phyloP scores from a whole-genome alignment of 306 rosid species.

The Dryas octopetala region DNA sequence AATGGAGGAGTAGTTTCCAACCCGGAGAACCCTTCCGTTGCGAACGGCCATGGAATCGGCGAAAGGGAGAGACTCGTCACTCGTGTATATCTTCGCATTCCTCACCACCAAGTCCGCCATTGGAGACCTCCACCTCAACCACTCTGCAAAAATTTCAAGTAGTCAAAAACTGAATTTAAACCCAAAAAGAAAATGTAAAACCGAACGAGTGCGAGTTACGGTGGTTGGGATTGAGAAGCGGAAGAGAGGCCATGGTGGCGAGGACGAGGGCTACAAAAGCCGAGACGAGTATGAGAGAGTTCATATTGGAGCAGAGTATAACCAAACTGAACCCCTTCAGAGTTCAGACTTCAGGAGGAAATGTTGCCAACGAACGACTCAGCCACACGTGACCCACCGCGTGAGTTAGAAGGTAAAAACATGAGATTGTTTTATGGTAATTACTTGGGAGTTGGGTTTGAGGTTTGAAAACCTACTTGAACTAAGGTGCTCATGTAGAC shows the following conservation, averaged over 20 bases:
- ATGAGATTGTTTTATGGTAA: too few species aligned
- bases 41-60: slow-evolving; percentile 74
- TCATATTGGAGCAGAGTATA: slow-evolving; percentile 6
- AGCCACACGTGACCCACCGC: too few species aligned
- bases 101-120: slow-evolving; percentile 57
- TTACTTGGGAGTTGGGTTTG: too few species aligned
- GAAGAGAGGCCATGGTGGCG: slow-evolving; percentile 32
- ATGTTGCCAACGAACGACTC: too few species aligned
- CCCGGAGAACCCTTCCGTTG: slow-evolving; percentile 60
- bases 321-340: too few species aligned
- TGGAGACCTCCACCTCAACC: slow-evolving; percentile 28
- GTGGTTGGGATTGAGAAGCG: slow-evolving; percentile 19
- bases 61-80: slow-evolving; percentile 70
- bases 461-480: too few species aligned
- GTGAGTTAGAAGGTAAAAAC: too few species aligned
- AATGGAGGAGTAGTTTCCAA: slow-evolving; percentile 60
- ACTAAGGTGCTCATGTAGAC: too few species aligned
- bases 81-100: slow-evolving; percentile 65
- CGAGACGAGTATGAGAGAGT: slow-evolving; percentile 15
- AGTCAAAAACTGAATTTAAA: neutral
- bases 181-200: neutral
- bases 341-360: too few species aligned
- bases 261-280: slow-evolving; percentile 37
- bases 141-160: slow-evolving; percentile 16
- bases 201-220: slow-evolving; percentile 15